These are phyloP conservation scores for Aspergillus sp. DNA, from an alignment of 2,329 filamentous ascomycete species.

Conservation along the genomic window DNA sequence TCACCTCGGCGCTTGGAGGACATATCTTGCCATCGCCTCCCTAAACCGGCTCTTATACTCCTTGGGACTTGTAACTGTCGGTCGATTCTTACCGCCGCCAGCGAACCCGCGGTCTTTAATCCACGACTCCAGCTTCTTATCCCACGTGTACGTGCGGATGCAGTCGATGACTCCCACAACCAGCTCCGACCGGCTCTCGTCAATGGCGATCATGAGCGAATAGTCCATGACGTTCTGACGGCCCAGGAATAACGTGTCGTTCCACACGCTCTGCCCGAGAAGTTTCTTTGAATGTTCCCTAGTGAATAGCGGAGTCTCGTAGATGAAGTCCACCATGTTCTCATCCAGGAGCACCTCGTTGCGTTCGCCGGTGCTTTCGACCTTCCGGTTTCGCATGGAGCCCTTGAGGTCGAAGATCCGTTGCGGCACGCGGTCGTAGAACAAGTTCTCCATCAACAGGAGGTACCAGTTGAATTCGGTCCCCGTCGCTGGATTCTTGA, in stretches of 20 bases:
- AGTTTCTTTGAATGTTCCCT: slow-evolving; percentile 94
- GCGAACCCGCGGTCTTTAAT: slow-evolving; percentile 93
- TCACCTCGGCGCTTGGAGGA: slow-evolving; percentile 44
- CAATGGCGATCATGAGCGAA: slow-evolving; percentile 94
- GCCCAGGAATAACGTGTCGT: slow-evolving; percentile 90
- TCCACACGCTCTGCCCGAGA: slow-evolving; percentile 85
- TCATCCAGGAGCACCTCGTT: slow-evolving; percentile 96
- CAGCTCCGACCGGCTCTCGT: slow-evolving; percentile 79
- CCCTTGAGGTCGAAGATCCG: slow-evolving; percentile 94
- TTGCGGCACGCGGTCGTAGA: slow-evolving; percentile 86
- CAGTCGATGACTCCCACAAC: slow-evolving; percentile 98
- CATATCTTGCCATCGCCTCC: slow-evolving; percentile 89
- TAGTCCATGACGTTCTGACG: slow-evolving; percentile 99
- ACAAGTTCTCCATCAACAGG: slow-evolving; percentile 93
- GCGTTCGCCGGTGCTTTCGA: slow-evolving; percentile 87
- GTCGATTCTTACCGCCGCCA: slow-evolving; percentile 68
- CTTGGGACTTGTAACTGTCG: slow-evolving; percentile 92
- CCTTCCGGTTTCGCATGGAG: slow-evolving; percentile 97
- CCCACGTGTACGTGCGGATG: slow-evolving; percentile 97
- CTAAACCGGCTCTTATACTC: slow-evolving; percentile 95
- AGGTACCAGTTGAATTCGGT: slow-evolving; percentile 92
- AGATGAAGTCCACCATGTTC: slow-evolving; percentile 99
- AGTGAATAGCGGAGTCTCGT: slow-evolving; percentile 89
- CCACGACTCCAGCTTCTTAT: slow-evolving; percentile 99
- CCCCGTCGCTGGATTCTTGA: slow-evolving; percentile 87